These are phyloP conservation scores for Sclerotinia sclerotiorum DNA, from an alignment of 2,329 filamentous ascomycete genomes.

Conservation along the genomic window DNA sequence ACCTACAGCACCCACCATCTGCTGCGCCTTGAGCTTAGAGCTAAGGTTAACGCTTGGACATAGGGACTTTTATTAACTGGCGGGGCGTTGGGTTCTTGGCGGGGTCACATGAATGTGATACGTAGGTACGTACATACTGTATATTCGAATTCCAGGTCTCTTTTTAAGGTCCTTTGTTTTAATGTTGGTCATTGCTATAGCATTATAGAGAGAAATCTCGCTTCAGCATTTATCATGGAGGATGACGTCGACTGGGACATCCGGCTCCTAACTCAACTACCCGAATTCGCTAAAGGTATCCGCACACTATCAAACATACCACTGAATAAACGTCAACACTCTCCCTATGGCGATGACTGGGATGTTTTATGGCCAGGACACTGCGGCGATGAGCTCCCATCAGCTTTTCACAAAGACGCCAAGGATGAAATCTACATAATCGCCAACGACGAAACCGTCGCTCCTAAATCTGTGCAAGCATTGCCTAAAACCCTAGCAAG, in stretches of 20 bases:
- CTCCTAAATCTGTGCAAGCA: slow-evolving; percentile 29
- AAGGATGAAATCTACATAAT: slow-evolving; percentile 31
- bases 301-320: slow-evolving; percentile 24
- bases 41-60: neutral
- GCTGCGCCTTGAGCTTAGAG: neutral
- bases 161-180: too few relatives aligned
- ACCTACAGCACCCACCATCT: too few relatives aligned
- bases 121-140: slow-evolving; percentile 30
- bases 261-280: slow-evolving; percentile 40
- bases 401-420: neutral
- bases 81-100: slow-evolving; percentile 44
- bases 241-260: slow-evolving; percentile 49
- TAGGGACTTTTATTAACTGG: slow-evolving; percentile 17
- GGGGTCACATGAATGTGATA: slow-evolving; percentile 45
- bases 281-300: slow-evolving; percentile 36
- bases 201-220: slow-evolving; percentile 26
- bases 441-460: slow-evolving; percentile 36
- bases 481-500: slow-evolving; percentile 23
- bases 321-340: slow-evolving; percentile 24
- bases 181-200: slow-evolving; percentile 21
- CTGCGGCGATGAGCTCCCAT: slow-evolving; percentile 35
- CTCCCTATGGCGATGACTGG: slow-evolving; percentile 43
- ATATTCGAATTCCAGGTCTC: neutral
- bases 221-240: slow-evolving; percentile 45
- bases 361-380: slow-evolving; percentile 44